A percentile compares a stretch with the other conserved stretches of the same genome.
Conservation (phyloP, 2,329 filamentous ascomycete species). For the Sporothrix protearum region DNA sequence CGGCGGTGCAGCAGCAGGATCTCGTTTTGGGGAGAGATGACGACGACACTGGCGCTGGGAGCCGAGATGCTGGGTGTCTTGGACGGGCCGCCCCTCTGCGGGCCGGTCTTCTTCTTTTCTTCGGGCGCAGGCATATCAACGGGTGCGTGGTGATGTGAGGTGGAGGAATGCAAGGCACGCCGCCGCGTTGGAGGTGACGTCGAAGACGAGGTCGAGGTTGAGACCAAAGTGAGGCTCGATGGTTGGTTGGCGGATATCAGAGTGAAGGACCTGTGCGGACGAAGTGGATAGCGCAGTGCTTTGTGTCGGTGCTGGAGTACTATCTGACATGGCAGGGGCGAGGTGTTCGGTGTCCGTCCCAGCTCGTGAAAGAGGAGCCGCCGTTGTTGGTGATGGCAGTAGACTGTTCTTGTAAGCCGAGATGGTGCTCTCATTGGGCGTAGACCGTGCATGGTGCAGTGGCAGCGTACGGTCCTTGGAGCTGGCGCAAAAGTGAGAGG, state of each 20-base stretch:
- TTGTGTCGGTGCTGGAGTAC: not conserved
- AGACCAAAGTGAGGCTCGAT: not conserved
- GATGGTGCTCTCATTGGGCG: constrained; percentile 2
- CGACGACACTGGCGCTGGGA: constrained; percentile 60
- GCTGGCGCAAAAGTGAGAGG: not conserved
- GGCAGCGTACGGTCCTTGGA: not conserved
- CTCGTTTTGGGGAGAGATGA: constrained; percentile 82
- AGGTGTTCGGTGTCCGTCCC: not conserved
- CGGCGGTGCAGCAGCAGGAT: constrained; percentile 81
- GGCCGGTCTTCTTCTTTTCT: not conserved
- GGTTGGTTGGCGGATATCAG: not conserved
- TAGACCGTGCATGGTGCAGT: constrained; percentile 14
- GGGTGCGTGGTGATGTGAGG: not conserved
- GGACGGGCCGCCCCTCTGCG: not conserved
- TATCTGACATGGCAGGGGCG: not conserved
- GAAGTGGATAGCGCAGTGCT: not conserved
- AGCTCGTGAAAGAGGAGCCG: constrained; percentile 16
- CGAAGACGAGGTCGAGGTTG: too few species aligned
- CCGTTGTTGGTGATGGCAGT: not conserved
- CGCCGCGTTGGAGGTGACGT: too few species aligned
- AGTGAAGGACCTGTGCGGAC: not conserved
- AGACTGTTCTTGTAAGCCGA: not conserved
- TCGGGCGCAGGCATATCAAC: not conserved
- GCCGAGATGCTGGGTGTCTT: constrained; percentile 21
- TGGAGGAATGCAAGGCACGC: not conserved